A percentile compares a stretch with the other conserved stretches of the same genome.
Evolutionary conservation across 352 stramenopile genomes (phyloP).

Genomic region (Plasmopara viticola): DNA sequence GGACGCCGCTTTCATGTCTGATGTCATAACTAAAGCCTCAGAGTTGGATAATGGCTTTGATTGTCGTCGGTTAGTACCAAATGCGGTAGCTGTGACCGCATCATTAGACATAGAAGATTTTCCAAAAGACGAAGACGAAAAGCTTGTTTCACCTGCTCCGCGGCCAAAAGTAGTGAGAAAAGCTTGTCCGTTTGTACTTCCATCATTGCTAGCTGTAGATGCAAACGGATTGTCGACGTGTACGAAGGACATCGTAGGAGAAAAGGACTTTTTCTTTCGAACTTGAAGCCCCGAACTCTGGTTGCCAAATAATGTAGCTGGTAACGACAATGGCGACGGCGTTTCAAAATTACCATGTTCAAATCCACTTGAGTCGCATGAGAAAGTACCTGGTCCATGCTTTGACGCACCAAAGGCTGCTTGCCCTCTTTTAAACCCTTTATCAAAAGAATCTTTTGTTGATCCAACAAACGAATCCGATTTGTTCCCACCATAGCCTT

Average conservation of each 20-base stretch:
- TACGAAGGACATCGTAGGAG: conserved; percentile 4
- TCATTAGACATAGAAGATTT: conserved; percentile 11
- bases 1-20: conserved; percentile 10
- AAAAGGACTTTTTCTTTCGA: conserved; percentile 22
- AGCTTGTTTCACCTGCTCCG: conserved; percentile 4
- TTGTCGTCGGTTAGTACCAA: conserved; percentile 22
- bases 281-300: conserved; percentile 15
- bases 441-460: conserved; percentile 8
- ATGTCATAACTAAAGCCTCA: conserved; percentile 10
- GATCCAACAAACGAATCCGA: conserved; percentile 11
- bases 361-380: conserved; percentile 9
- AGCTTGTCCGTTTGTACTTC: neutral
- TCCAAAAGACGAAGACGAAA: conserved; percentile 10
- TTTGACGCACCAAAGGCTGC: conserved; percentile 15
- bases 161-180: conserved; percentile 26
- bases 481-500: conserved; percentile 9
- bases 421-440: conserved; percentile 13
- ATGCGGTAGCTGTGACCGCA: conserved; percentile 10
- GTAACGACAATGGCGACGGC: conserved; percentile 13
- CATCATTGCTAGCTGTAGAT: conserved; percentile 1
- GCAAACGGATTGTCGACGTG: conserved; percentile 27
- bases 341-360: conserved; percentile 4
- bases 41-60: conserved; percentile 13
- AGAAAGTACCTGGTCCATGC: conserved; percentile 12
- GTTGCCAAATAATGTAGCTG: conserved; percentile 28